These are phyloP conservation scores for Tagetes patula DNA, from an alignment of 129 eudicot genomes.

Conservation along the genomic window DNA sequence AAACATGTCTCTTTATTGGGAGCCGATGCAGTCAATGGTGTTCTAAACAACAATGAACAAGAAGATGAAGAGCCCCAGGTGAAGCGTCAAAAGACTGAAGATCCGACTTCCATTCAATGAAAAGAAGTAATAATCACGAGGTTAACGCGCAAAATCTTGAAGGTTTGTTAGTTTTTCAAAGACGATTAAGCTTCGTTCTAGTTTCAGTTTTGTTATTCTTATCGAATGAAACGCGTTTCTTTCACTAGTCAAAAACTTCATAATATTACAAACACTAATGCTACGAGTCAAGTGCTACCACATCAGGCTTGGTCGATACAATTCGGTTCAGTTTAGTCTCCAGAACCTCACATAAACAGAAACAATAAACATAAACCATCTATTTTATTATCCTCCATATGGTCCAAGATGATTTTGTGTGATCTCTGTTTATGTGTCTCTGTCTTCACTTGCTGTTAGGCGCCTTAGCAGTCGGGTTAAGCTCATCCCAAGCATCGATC, in stretches of 20 bases:
- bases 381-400: slow-evolving; percentile 23
- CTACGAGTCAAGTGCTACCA: slow-evolving; percentile 12
- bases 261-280: slow-evolving; percentile 36
- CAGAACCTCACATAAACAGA: slow-evolving; percentile 14
- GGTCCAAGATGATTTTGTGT: slow-evolving; percentile 20
- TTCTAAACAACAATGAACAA: slow-evolving; percentile 47
- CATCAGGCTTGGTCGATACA: slow-evolving; percentile 16
- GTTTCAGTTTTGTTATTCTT: slow-evolving; percentile 21
- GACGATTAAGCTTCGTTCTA: slow-evolving; percentile 1
- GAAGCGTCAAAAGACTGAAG: slow-evolving; percentile 84
- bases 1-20: slow-evolving; percentile 83
- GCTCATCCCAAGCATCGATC: slow-evolving; percentile 71
- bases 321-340: background rate
- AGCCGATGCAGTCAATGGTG: slow-evolving; percentile 53
- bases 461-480: slow-evolving; percentile 45
- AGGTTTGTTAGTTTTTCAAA: slow-evolving; percentile 24
- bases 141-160: slow-evolving; percentile 23
- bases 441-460: slow-evolving; percentile 39
- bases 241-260: slow-evolving; percentile 14
- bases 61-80: slow-evolving; percentile 61
- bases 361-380: slow-evolving; percentile 14
- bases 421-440: background rate
- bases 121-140: slow-evolving; percentile 17
- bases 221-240: slow-evolving; percentile 4
- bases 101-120: slow-evolving; percentile 47